Conservation (phyloP, 176 grass and related monocot genomes). For the Urochloa ruziziensis region DNA sequence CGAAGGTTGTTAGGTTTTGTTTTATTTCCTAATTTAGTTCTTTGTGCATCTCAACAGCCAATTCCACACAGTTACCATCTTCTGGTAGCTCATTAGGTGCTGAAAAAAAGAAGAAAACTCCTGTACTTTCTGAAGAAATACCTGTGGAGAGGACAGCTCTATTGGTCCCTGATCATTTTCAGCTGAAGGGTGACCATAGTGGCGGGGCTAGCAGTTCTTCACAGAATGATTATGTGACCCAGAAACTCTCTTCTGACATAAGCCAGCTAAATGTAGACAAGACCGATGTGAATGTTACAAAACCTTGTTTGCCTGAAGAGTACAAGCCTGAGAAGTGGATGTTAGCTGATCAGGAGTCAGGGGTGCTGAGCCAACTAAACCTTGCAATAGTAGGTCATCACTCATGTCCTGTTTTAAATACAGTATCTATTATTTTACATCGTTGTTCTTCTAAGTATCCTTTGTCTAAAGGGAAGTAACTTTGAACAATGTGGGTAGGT, state of each 20-base stretch:
- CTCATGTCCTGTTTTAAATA: conserved; percentile 40
- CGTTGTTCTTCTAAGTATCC: conserved; percentile 24
- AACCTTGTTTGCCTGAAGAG: conserved; percentile 44
- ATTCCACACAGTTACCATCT: conserved; percentile 28
- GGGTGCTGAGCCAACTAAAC: conserved; percentile 74
- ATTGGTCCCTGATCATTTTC: conserved; percentile 29
- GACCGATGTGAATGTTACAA: conserved; percentile 41
- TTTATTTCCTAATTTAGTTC: conserved; percentile 21
- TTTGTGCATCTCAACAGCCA: conserved; percentile 45
- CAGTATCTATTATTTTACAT: conserved; percentile 16
- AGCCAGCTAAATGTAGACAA: conserved; percentile 51
- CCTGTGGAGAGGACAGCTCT: conserved; percentile 29
- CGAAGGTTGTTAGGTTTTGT: background rate
- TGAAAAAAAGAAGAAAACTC: conserved; percentile 46
- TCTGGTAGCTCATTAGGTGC: conserved; percentile 15
- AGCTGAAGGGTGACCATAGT: conserved; percentile 22
- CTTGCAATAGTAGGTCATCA: conserved; percentile 84
- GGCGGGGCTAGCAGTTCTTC: conserved; percentile 32
- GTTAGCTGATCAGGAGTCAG: conserved; percentile 50
- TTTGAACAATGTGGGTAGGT: conserved; percentile 60
- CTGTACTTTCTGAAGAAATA: conserved; percentile 39
- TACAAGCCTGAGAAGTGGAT: conserved; percentile 96
- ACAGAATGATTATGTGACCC: conserved; percentile 26
- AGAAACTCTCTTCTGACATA: conserved; percentile 46
- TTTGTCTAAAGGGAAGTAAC: conserved; percentile 29